phyloP scores from a whole-genome alignment of 805 yeast species.

The Zygoascus tannicola region DNA sequence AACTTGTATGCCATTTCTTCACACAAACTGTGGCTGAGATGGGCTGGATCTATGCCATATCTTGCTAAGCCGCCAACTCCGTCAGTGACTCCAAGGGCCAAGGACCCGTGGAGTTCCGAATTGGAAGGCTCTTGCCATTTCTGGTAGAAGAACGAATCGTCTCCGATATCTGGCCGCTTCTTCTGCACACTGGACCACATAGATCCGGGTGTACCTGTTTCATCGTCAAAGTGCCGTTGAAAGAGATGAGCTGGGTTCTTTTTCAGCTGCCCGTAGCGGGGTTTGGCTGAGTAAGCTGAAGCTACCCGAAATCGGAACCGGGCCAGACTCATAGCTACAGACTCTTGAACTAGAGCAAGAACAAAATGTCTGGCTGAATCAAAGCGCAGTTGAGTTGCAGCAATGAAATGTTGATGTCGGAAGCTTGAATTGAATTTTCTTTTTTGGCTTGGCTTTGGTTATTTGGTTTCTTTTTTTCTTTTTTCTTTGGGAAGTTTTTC shows the following conservation, averaged over 20 bases:
- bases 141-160: constrained; percentile 7
- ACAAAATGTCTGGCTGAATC: no score
- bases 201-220: not conserved
- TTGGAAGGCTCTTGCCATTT: not conserved
- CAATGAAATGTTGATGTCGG: no score
- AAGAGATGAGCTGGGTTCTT: not conserved
- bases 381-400: no score
- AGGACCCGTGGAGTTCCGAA: constrained; percentile 11
- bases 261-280: not conserved
- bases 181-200: constrained; percentile 1
- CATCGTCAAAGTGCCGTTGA: not conserved
- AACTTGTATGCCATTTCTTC: constrained; percentile 39
- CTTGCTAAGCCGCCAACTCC: constrained; percentile 97
- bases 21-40: constrained; percentile 75
- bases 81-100: constrained; percentile 44
- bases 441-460: no score
- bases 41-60: constrained; percentile 81
- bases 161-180: constrained; percentile 6
- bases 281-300: constrained; percentile 1
- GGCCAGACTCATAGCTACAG: not conserved
- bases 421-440: no score
- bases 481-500: no score
- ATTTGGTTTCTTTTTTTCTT: no score
- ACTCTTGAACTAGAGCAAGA: no score
- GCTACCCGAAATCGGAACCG: constrained; percentile 2